phyloP scores from a whole-genome alignment of 106 monocot species.

The Dioscorea alata region DNA sequence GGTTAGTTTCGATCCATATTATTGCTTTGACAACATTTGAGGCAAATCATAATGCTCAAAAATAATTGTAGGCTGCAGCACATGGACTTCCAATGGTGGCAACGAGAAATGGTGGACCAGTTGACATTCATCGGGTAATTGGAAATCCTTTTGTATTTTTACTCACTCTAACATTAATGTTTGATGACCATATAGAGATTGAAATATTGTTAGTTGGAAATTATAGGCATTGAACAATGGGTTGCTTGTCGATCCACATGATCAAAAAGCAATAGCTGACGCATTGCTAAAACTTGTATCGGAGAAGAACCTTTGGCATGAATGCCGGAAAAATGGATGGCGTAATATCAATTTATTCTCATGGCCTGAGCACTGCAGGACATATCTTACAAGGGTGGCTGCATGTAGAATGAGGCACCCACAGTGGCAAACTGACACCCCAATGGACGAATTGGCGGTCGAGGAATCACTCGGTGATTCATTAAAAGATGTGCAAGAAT shows the following conservation, averaged over 20 bases:
- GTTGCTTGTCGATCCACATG: slow-evolving; percentile 87
- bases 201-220: too few relatives aligned
- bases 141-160: not conserved
- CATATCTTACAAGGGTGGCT: slow-evolving; percentile 77
- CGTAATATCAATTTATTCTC: slow-evolving; percentile 88
- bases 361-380: slow-evolving; percentile 94
- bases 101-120: slow-evolving; percentile 89
- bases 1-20: slow-evolving; percentile 18
- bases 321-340: slow-evolving; percentile 80
- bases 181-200: too few relatives aligned
- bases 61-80: slow-evolving; percentile 64
- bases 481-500: slow-evolving; percentile 76
- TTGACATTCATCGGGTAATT: slow-evolving; percentile 81
- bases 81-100: slow-evolving; percentile 98
- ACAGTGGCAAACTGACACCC: slow-evolving; percentile 83
- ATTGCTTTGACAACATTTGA: not conserved
- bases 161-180: not conserved
- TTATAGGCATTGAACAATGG: slow-evolving; percentile 89
- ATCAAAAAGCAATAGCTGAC: slow-evolving; percentile 80
- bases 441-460: slow-evolving; percentile 30
- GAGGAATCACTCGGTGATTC: slow-evolving; percentile 76
- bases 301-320: slow-evolving; percentile 81
- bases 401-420: slow-evolving; percentile 90
- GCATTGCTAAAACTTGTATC: slow-evolving; percentile 86
- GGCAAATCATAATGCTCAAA: too few relatives aligned